These are phyloP conservation scores for Mycena leptocephala DNA, from an alignment of 768 basidiomycete species.

Conservation along the genomic window DNA sequence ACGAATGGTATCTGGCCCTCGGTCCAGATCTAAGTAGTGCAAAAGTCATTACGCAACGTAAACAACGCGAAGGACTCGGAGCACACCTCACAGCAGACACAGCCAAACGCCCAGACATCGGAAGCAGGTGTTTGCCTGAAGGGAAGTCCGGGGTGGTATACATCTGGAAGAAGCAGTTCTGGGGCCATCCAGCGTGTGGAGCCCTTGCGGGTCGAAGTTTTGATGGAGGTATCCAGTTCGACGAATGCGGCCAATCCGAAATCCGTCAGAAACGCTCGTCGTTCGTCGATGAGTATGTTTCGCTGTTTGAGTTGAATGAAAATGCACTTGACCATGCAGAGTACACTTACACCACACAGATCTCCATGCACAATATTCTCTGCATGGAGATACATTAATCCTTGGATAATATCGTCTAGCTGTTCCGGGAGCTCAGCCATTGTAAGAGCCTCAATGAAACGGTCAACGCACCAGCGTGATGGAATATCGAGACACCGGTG, in stretches of 20 bases:
- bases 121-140: constrained; percentile 2
- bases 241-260: background rate
- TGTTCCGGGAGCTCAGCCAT: background rate
- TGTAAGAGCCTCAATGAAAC: background rate
- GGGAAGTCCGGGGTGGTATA: background rate
- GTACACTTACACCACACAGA: no score
- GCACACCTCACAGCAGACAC: background rate
- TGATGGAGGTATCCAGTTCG: constrained; percentile 12
- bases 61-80: background rate
- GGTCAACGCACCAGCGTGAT: background rate
- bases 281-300: background rate
- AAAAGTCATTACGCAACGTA: background rate
- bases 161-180: background rate
- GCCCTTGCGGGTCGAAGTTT: background rate
- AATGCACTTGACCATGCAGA: background rate
- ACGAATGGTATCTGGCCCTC: background rate
- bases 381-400: background rate
- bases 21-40: background rate
- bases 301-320: background rate
- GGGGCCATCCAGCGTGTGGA: constrained; percentile 15
- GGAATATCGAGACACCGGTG: background rate
- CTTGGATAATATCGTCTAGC: background rate
- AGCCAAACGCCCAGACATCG: constrained; percentile 7
- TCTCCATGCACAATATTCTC: background rate
- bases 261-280: background rate